Conservation (phyloP, 768 basidiomycete genomes). For the Lactarius quietus region DNA sequence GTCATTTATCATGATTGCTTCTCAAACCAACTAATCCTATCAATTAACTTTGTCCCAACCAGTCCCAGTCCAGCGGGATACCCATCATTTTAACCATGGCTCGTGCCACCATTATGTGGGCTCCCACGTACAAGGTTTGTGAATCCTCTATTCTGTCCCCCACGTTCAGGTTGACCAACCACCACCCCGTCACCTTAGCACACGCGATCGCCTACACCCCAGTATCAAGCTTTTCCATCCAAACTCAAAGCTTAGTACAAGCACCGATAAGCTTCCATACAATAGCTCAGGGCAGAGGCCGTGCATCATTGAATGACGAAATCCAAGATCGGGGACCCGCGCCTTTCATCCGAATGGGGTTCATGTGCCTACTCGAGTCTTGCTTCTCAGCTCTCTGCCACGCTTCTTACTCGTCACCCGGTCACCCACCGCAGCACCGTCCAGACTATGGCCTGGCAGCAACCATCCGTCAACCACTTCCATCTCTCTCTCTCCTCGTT, state of each 20-base stretch:
- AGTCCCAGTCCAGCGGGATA: not conserved
- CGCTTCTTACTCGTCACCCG: not conserved
- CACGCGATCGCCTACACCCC: not conserved
- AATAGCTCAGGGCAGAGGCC: not conserved
- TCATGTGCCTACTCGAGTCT: not conserved
- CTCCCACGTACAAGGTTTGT: not conserved
- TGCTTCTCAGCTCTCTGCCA: not conserved
- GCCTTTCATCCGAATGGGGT: not conserved
- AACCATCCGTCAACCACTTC: not conserved
- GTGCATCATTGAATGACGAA: not conserved
- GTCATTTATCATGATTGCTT: not conserved
- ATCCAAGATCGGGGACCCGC: not conserved
- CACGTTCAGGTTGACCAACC: not conserved
- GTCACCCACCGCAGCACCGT: constrained; percentile 2
- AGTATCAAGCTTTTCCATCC: not conserved
- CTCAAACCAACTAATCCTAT: not conserved
- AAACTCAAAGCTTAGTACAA: not conserved
- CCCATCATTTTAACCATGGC: not conserved
- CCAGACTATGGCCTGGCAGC: not conserved
- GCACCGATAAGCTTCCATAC: not conserved
- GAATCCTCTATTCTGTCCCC: not conserved
- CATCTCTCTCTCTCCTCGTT: not conserved
- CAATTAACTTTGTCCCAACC: not conserved
- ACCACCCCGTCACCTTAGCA: not conserved
- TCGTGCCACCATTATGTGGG: not conserved